These are phyloP conservation scores for Fraxinus albicans DNA, from an alignment of 305 asterid species.

Conservation along the genomic window DNA sequence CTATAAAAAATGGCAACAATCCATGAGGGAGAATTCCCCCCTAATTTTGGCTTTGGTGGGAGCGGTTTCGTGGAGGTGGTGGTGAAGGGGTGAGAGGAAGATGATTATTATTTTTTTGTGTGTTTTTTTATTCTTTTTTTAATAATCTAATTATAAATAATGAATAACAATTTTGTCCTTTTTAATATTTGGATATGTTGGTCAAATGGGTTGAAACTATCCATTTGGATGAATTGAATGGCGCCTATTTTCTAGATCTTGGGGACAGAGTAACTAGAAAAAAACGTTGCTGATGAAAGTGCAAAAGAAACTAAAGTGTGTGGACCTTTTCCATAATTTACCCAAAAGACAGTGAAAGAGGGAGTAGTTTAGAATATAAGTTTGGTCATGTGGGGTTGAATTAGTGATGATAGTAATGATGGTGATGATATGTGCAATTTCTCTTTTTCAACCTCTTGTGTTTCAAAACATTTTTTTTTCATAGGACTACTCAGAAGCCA, in stretches of 20 bases:
- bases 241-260: not conserved
- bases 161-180: not conserved
- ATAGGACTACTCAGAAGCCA: conserved; percentile 33
- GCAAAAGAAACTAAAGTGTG: not conserved
- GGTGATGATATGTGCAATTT: conserved; percentile 40
- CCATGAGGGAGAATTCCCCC: not conserved
- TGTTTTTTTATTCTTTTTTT: not conserved
- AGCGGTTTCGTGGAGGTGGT: not conserved
- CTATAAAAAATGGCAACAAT: not conserved
- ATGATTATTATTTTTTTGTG: not conserved
- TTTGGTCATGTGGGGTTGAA: conserved; percentile 35
- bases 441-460: conserved; percentile 26
- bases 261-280: not conserved
- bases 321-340: not conserved
- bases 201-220: not conserved
- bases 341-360: conserved; percentile 22
- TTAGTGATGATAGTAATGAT: conserved; percentile 58
- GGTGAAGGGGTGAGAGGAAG: not conserved
- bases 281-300: not conserved
- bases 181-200: not conserved
- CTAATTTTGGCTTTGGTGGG: not conserved
- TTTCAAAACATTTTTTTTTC: conserved; percentile 6
- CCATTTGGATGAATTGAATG: not conserved
- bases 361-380: conserved; percentile 46
- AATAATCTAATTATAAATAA: not conserved